phyloP scores from a whole-genome alignment of 192 early-diverging fungal species.

The Dissophora globulifera region DNA sequence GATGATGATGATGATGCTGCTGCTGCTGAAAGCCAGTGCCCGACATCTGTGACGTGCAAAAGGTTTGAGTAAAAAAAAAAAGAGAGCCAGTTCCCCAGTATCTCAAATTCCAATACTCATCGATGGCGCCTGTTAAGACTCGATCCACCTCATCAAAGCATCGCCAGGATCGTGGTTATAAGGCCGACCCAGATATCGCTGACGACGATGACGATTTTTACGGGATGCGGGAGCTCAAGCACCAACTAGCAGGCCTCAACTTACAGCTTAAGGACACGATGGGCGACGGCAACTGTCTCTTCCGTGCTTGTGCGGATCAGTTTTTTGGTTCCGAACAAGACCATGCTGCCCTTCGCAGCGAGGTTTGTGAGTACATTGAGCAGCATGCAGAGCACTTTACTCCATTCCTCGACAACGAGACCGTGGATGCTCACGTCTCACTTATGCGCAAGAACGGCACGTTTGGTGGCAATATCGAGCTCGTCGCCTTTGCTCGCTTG shows the following conservation, averaged over 20 bases:
- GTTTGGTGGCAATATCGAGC: slow-evolving; percentile 80
- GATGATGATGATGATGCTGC: too few species aligned
- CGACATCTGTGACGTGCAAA: too few species aligned
- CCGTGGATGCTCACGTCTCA: slow-evolving; percentile 66
- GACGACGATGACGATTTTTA: slow-evolving; percentile 55
- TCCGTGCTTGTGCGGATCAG: slow-evolving; percentile 76
- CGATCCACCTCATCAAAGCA: slow-evolving; percentile 21
- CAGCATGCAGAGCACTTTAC: slow-evolving; percentile 67
- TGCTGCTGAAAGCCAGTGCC: too few species aligned
- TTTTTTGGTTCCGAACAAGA: slow-evolving; percentile 67
- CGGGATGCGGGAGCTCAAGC: slow-evolving; percentile 58
- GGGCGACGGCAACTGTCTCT: slow-evolving; percentile 76
- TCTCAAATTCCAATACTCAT: not conserved
- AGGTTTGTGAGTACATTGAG: slow-evolving; percentile 72
- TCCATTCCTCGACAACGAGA: slow-evolving; percentile 69
- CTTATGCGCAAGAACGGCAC: slow-evolving; percentile 70
- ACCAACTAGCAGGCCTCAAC: slow-evolving; percentile 59
- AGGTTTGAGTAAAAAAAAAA: too few species aligned
- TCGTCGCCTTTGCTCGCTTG: slow-evolving; percentile 76
- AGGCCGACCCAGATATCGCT: slow-evolving; percentile 44
- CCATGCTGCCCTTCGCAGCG: slow-evolving; percentile 62
- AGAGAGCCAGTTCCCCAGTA: too few species aligned
- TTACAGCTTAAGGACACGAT: slow-evolving; percentile 73
- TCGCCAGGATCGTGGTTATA: slow-evolving; percentile 11
- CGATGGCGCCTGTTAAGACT: slow-evolving; percentile 43